Evolutionary conservation across 805 yeast species (phyloP).

Genomic region (Vanderwaltozyma polyspora): DNA sequence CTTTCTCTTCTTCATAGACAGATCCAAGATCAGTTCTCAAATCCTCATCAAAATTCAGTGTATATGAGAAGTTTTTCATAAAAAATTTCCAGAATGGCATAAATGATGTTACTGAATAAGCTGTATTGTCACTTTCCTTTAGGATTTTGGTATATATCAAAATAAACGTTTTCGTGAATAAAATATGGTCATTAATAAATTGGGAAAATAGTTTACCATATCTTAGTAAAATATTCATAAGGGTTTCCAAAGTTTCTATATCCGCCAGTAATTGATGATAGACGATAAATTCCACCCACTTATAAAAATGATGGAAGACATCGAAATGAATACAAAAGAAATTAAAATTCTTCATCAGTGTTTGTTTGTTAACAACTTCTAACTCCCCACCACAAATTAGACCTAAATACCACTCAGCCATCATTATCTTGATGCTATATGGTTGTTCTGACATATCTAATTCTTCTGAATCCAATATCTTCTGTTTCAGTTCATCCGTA

Average conservation of each 20-base stretch:
- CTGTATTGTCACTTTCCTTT: constrained; percentile 12
- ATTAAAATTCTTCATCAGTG: constrained; percentile 13
- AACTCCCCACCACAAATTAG: constrained; percentile 29
- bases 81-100: constrained; percentile 28
- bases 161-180: constrained; percentile 24
- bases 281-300: constrained; percentile 25
- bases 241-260: constrained; percentile 19
- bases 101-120: constrained; percentile 17
- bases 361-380: constrained; percentile 10
- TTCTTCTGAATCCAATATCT: constrained; percentile 13
- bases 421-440: constrained; percentile 34
- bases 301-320: constrained; percentile 25
- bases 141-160: constrained; percentile 18
- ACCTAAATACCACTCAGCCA: constrained; percentile 39
- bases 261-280: constrained; percentile 24
- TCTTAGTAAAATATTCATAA: constrained; percentile 22
- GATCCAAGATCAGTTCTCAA: constrained; percentile 17
- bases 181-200: constrained; percentile 29
- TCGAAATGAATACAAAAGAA: constrained; percentile 16
- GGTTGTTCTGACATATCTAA: constrained; percentile 21
- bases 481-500: constrained; percentile 24
- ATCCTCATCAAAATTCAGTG: constrained; percentile 21
- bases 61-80: constrained; percentile 19
- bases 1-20: constrained; percentile 23
- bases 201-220: constrained; percentile 27